Base-by-base conservation (phyloP, 179 eudicot species). In the Pouteria campechiana region DNA sequence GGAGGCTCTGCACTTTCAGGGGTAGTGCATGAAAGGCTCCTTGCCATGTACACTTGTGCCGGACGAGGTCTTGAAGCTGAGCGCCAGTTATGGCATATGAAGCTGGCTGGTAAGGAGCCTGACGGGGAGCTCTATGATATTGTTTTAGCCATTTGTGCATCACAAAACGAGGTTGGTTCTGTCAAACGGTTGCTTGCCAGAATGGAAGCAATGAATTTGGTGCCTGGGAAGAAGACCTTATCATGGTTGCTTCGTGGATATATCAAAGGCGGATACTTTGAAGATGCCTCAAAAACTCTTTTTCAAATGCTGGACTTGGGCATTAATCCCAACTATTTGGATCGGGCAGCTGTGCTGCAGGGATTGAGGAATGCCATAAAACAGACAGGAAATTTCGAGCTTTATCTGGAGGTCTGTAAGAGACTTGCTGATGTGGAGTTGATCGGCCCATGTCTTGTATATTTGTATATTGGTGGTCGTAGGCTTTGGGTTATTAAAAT, bases 171-270 rank as follows among this genome's bases (percentile, higher is more conserved):
- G 48, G 29, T 34, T 0, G 52, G 40, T 23, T 65, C 86, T 20
- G 68, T 89, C 42, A 59, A 75, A 30, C 70, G 97, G 45, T 50
- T 89, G 54, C 61, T 81, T 21, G 58, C 95, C 3, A 64, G 81
- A 44, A 49, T 76, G 39, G 97, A 85, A 55, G 69, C 72, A 16
- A 41, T 78, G 23, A 72, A 93, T 50, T 49, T 72, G 33, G 27
- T 69, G 3, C 44, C 57, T 32, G 74, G 70, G 44, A 89, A 78
- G 73, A 81, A 78, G 53, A 73, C 93, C 9, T 45, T 81, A 7
- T 64, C 86, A 3, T 84, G 95, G 97, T 63, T 89, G 57, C 68
- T 89, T 53, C 65, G 83, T 61, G 97, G 95, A 18, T 78, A 78
- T 52, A 64, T 89, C 30, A 89, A 81, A 72, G 95, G 93, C 2